Evolutionary conservation across 2,329 filamentous ascomycete genomes (phyloP).

Genomic region (Geosmithia morbida): DNA sequence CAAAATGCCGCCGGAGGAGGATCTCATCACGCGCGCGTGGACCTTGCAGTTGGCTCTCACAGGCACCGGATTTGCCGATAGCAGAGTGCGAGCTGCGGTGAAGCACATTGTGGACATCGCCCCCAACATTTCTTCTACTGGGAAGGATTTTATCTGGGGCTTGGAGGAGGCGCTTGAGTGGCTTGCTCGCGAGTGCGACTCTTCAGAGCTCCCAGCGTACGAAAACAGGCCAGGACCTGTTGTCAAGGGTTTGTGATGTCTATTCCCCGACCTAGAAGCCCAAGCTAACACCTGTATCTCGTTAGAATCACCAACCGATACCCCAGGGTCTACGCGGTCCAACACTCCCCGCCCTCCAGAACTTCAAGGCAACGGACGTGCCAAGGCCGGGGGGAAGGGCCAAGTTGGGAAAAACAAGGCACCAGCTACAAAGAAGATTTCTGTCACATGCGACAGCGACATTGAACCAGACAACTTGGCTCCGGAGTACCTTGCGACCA

Average conservation of each 20-base stretch:
- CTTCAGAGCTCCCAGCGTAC: conserved; percentile 59
- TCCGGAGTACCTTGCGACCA: conserved; percentile 63
- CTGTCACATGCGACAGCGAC: conserved; percentile 47
- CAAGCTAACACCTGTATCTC: neutral
- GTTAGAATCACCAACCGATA: neutral
- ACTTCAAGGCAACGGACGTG: neutral
- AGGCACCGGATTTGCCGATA: conserved; percentile 51
- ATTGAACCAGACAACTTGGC: conserved; percentile 64
- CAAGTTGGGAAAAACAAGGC: conserved; percentile 11
- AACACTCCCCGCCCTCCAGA: neutral
- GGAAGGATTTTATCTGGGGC: conserved; percentile 64
- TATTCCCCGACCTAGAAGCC: no score
- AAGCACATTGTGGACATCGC: conserved; percentile 53
- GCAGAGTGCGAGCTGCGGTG: conserved; percentile 48
- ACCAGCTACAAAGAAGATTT: conserved; percentile 22
- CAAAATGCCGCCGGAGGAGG: conserved; percentile 57
- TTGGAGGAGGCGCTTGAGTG: conserved; percentile 80
- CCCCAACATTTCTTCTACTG: conserved; percentile 39
- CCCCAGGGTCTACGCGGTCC: neutral
- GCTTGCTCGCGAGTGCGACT: conserved; percentile 64
- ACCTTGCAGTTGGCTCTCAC: conserved; percentile 61
- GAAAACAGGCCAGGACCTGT: conserved; percentile 25
- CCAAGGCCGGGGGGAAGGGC: conserved; percentile 17
- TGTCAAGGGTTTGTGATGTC: conserved; percentile 17
- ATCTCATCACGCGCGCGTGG: conserved; percentile 70